phyloP scores from a whole-genome alignment of 371 early-diverging fungal species.

The Synchytrium microbalum region DNA sequence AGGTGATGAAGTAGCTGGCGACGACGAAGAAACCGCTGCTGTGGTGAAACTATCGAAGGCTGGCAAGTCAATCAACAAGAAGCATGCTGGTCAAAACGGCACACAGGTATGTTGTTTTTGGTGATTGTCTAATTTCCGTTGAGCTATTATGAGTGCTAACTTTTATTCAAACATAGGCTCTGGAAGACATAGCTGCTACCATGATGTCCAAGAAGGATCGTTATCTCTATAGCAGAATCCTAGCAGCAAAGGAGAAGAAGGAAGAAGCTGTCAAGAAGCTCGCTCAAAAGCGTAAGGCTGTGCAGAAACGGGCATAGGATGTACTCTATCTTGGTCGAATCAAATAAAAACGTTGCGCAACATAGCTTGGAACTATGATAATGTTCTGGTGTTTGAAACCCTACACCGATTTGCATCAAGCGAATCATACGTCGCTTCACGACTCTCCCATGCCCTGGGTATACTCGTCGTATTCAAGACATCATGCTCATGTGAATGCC shows the following conservation, averaged over 20 bases:
- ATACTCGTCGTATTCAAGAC: no score
- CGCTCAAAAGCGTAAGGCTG: not conserved
- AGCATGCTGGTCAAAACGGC: slow-evolving; percentile 17
- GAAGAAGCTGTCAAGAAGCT: slow-evolving; percentile 37
- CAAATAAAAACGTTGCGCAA: no score
- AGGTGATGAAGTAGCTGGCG: not conserved
- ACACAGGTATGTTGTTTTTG: no score
- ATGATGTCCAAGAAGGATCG: slow-evolving; percentile 93
- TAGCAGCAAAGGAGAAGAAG: slow-evolving; percentile 58
- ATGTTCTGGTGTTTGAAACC: no score
- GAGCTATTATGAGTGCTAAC: slow-evolving; percentile 25
- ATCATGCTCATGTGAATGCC: no score
- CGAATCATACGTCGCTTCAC: no score
- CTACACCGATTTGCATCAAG: no score
- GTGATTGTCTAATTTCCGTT: slow-evolving; percentile 23
- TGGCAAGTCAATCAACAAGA: slow-evolving; percentile 48
- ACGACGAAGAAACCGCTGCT: not conserved
- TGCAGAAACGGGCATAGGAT: not conserved
- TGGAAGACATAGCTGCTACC: slow-evolving; percentile 71
- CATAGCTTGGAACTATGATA: no score
- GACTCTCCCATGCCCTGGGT: no score
- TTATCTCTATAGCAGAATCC: slow-evolving; percentile 72
- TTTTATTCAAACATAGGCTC: slow-evolving; percentile 49
- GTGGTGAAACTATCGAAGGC: no score
- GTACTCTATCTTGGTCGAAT: not conserved